phyloP scores from a whole-genome alignment of 2,329 filamentous ascomycete genomes.

The Leptographium flavum region DNA sequence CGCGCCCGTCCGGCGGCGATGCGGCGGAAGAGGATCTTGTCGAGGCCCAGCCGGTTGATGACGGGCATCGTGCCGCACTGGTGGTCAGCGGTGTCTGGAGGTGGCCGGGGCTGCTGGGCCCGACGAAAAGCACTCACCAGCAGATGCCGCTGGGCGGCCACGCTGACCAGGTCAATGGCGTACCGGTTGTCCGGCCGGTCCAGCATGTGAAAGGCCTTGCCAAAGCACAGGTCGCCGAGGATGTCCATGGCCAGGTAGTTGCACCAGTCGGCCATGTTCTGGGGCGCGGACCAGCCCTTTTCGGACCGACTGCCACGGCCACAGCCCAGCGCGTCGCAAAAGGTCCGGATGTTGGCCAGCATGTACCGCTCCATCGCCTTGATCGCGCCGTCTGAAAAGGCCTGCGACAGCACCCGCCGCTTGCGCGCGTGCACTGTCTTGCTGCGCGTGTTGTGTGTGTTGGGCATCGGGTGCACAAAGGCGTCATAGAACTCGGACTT shows the following conservation, averaged over 20 bases:
- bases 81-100: background rate
- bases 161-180: slow-evolving; percentile 51
- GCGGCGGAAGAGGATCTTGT: slow-evolving; percentile 52
- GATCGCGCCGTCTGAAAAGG: slow-evolving; percentile 52
- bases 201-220: slow-evolving; percentile 49
- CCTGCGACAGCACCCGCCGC: slow-evolving; percentile 56
- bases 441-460: slow-evolving; percentile 60
- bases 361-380: slow-evolving; percentile 57
- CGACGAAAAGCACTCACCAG: slow-evolving; percentile 34
- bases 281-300: slow-evolving; percentile 41
- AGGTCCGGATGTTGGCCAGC: slow-evolving; percentile 49
- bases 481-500: slow-evolving; percentile 63
- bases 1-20: slow-evolving; percentile 52
- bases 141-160: slow-evolving; percentile 53
- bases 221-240: slow-evolving; percentile 44
- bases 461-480: slow-evolving; percentile 55
- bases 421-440: slow-evolving; percentile 56
- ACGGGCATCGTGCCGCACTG: slow-evolving; percentile 60
- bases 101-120: background rate
- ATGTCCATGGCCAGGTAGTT: slow-evolving; percentile 50
- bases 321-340: slow-evolving; percentile 43
- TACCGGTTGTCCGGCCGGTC: slow-evolving; percentile 47
- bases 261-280: slow-evolving; percentile 50
- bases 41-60: slow-evolving; percentile 49
- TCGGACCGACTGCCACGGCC: slow-evolving; percentile 22